These are phyloP conservation scores for Effrenium voratum DNA, from an alignment of 73 alveolate species.

Conservation along the genomic window DNA sequence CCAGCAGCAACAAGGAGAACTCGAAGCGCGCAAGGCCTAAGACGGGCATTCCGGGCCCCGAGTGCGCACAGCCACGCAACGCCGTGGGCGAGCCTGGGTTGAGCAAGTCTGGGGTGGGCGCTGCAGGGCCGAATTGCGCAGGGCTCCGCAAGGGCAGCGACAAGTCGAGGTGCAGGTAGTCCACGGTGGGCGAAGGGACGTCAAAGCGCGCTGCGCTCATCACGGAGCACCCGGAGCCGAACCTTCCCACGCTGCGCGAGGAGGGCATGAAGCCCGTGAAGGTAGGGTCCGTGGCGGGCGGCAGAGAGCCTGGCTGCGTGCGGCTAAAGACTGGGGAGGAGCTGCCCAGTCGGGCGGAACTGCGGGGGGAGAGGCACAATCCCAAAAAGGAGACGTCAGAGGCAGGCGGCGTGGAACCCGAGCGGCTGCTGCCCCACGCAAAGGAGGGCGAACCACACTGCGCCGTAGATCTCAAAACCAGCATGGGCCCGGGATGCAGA, in stretches of 20 bases:
- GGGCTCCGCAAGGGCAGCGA: neutral
- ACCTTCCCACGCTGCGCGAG: neutral
- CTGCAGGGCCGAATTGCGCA: neutral
- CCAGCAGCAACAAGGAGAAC: neutral
- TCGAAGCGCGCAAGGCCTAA: constrained; percentile 24
- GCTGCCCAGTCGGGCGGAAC: neutral
- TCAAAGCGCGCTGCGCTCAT: too few relatives aligned
- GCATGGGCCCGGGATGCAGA: neutral
- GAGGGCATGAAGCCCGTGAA: neutral
- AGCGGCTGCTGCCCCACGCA: neutral
- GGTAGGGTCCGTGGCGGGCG: neutral
- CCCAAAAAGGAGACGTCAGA: constrained; percentile 46
- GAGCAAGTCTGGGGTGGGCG: too few relatives aligned
- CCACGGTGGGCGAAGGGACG: too few relatives aligned
- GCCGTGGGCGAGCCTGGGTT: neutral
- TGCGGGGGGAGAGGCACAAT: neutral
- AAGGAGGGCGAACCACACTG: neutral
- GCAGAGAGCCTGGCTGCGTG: neutral
- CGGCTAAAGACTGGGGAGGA: neutral
- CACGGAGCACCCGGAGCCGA: neutral
- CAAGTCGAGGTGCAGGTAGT: neutral
- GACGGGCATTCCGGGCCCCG: neutral
- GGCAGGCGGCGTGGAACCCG: neutral
- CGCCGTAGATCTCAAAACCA: neutral
- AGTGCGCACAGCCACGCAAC: neutral